These are phyloP conservation scores for Metschnikowia koreensis DNA, from an alignment of 805 yeast species.

Conservation along the genomic window DNA sequence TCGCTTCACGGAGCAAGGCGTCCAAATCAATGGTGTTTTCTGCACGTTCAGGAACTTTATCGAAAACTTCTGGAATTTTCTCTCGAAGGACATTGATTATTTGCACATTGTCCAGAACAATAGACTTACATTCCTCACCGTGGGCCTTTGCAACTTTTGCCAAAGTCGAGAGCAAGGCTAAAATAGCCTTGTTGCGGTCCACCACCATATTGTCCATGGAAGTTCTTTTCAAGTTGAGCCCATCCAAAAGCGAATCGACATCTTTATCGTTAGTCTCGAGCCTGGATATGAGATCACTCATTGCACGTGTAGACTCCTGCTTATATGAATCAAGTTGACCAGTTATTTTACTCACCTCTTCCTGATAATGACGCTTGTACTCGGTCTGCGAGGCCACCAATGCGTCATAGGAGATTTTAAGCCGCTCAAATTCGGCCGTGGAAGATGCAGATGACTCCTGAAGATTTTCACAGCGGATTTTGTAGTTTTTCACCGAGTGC, in stretches of 20 bases:
- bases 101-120: slow-evolving; percentile 48
- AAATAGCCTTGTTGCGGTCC: slow-evolving; percentile 44
- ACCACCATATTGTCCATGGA: slow-evolving; percentile 50
- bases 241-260: slow-evolving; percentile 48
- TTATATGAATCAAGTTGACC: slow-evolving; percentile 38
- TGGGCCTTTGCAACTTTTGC: slow-evolving; percentile 46
- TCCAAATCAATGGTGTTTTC: slow-evolving; percentile 33
- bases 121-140: slow-evolving; percentile 45
- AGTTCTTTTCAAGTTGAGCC: slow-evolving; percentile 45
- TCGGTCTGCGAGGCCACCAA: slow-evolving; percentile 51
- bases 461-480: slow-evolving; percentile 47
- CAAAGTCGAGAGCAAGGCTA: slow-evolving; percentile 43
- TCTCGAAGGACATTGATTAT: slow-evolving; percentile 40
- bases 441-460: slow-evolving; percentile 45
- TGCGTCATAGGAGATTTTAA: slow-evolving; percentile 59
- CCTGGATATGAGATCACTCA: slow-evolving; percentile 34
- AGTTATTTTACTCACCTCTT: slow-evolving; percentile 41
- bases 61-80: slow-evolving; percentile 35
- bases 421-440: slow-evolving; percentile 52
- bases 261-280: slow-evolving; percentile 49
- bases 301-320: slow-evolving; percentile 30
- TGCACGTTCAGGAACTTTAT: slow-evolving; percentile 27
- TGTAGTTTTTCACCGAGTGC: slow-evolving; percentile 49
- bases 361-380: slow-evolving; percentile 48
- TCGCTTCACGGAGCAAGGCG: slow-evolving; percentile 32